Base-by-base conservation (phyloP, 78 protist genomes). In the Dictyostelium capitatum region DNA sequence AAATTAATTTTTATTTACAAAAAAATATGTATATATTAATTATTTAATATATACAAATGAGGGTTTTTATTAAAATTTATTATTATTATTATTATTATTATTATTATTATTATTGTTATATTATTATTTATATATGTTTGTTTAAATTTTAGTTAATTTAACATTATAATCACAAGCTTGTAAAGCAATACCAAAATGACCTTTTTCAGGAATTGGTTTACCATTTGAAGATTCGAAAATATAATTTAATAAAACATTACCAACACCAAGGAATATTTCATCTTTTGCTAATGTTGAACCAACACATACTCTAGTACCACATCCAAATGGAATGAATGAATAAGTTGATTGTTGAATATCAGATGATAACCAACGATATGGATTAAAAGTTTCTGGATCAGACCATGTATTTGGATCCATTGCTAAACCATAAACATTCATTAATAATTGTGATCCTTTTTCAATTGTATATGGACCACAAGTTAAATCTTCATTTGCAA, bases 381-480 rank as follows among this genome's bases (percentile, higher is more conserved):
- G 93, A 19, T 65, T 74, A 47, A 77, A 87, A 25, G 41, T 75
- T 30, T 59, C 77, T n/a, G 93, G 93, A 19, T 87, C 50, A 8
- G 30, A 50, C 93, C 93, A 87, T 6, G 65, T 17, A 1, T 25
- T 51, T 48, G 75, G 73, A 20, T 54, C 70, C 62, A 48, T 87
- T 0, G 85, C 83, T 47, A 87, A 48, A 57, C 93, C 93, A 28
- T 87, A 87, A 14, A 87, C 85, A 30, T 87, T 87, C 85, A 77
- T 87, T 7, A 87, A 0, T 0, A 87, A 10, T 73, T 87, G 93
- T 0, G 79, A 37, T 2, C 72, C 93, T 50, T 74, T 77, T 25
- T 82, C 83, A 28, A 87, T 87, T 0, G 47, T 54, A 20, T 87
- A 87, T 17, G 64, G 73, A 1, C 84, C 84, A 11, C 79, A 74